These are phyloP conservation scores for Cyclostephanos invisitatus DNA, from an alignment of 108 stramenopile species.

Conservation along the genomic window DNA sequence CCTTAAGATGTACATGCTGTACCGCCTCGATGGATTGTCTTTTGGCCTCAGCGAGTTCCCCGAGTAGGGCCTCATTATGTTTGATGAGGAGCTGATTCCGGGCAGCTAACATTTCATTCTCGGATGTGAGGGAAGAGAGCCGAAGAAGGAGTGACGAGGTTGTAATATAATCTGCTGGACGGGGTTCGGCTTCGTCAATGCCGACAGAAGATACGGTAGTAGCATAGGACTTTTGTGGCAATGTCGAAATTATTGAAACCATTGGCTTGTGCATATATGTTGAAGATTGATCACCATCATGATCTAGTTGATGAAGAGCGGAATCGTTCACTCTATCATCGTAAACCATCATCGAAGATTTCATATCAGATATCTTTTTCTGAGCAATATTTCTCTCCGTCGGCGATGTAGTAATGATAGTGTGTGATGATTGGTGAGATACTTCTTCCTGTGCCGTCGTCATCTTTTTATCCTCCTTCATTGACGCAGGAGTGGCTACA, in stretches of 20 bases:
- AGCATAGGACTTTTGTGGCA: too few species aligned
- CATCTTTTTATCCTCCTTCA: neutral
- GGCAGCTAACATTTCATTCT: slow-evolving; percentile 6
- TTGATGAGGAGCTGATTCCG: slow-evolving; percentile 22
- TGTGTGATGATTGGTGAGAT: neutral
- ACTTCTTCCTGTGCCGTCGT: neutral
- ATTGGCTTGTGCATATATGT: neutral
- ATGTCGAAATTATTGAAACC: neutral
- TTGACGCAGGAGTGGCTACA: neutral
- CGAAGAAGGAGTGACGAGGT: slow-evolving; percentile 5
- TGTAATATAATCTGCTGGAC: neutral
- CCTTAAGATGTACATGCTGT: slow-evolving; percentile 45
- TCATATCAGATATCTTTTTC: neutral
- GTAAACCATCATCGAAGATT: slow-evolving; percentile 29
- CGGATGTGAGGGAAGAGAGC: slow-evolving; percentile 2
- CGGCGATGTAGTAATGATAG: neutral
- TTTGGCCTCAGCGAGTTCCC: slow-evolving; percentile 7
- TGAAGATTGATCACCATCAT: slow-evolving; percentile 7
- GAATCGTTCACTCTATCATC: slow-evolving; percentile 34
- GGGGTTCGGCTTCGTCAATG: neutral
- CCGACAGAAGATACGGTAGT: neutral
- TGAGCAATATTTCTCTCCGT: slow-evolving; percentile 4
- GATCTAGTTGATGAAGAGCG: slow-evolving; percentile 15
- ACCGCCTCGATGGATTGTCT: slow-evolving; percentile 33
- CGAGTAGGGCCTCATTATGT: slow-evolving; percentile 25